Base-by-base conservation (phyloP, 768 basidiomycete species). In the Hypholoma fasciculare region DNA sequence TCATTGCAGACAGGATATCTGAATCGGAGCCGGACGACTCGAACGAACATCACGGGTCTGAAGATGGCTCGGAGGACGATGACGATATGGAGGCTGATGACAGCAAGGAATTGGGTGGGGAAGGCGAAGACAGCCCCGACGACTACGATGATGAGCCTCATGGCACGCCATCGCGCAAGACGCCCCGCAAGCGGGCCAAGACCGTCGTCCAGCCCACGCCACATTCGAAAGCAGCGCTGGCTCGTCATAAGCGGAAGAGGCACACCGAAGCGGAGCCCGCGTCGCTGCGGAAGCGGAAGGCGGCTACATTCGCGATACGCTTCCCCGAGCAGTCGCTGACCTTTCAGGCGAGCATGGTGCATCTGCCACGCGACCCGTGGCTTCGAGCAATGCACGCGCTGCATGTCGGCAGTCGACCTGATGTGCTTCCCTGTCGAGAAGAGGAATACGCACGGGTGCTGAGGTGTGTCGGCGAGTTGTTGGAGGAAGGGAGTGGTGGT, bases 401-500 rank as follows among this genome's bases (percentile, higher is more conserved):
- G 49, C 97, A 98, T 69, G 97, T 98, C 13, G 93, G 92, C 1
- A 91, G 92, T 51, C 83, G 96, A 7, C 96, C 97, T 1, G 93
- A 96, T 62, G 80, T 85, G 23, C 74, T 99, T 40, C 95, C 95
- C 4, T 96, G 96, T 72, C 77, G 97, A 47, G 91, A 94, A 56
- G 85, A 86, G 48, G 94, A 98, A 71, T 96, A 90, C 66, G 81
- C 78, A 14, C 80, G 83, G 46, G 88, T 98, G 20, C 66, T 95
- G 64, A 78, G 82, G 20, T 84, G 85, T 40, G 88, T 98, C 4
- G 88, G 90, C 53, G 90, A 94, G 60, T 76, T 96, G 30, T 76
- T 99, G 12, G 94, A 97, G 59, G 92, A 94, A 62, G 94, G 94
- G 0, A 92, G 90, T 40, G 96, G 96, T 1, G 96, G 96, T 16